A percentile compares a stretch with the other conserved stretches of the same genome.
These are phyloP conservation scores for Wickerhamiella nectarea DNA, from an alignment of 805 yeast genomes.

Conservation along the genomic window DNA sequence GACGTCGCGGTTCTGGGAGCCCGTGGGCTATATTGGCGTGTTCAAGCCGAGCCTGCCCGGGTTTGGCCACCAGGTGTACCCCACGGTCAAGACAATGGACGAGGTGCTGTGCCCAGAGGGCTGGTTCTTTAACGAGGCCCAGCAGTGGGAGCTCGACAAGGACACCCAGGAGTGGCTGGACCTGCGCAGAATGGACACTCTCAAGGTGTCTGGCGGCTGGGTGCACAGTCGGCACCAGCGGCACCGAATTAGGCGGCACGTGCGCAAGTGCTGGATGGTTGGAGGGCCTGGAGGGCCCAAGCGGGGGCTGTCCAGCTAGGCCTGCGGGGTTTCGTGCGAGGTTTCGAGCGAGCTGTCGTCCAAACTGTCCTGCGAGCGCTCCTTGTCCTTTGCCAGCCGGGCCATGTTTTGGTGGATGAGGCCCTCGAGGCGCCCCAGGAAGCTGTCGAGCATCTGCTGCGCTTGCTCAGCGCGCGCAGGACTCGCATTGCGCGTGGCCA, in stretches of 20 bases:
- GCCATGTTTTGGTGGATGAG: constrained; percentile 4
- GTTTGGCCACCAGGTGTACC: constrained; percentile 33
- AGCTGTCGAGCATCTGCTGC: not conserved
- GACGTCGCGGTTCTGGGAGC: constrained; percentile 45
- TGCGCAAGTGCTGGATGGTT: constrained; percentile 3
- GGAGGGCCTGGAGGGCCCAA: too few species aligned
- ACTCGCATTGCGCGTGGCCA: constrained; percentile 5
- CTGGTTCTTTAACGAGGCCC: constrained; percentile 55
- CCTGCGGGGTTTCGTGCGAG: too few species aligned
- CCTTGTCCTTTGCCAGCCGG: not conserved
- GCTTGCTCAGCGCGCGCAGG: not conserved
- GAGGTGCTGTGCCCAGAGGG: constrained; percentile 53
- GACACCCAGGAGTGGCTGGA: constrained; percentile 40
- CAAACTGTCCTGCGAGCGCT: too few species aligned
- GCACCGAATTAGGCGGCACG: constrained; percentile 1
- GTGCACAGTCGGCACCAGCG: constrained; percentile 23
- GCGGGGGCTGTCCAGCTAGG: too few species aligned
- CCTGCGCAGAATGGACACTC: constrained; percentile 30
- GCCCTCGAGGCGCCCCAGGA: constrained; percentile 6
- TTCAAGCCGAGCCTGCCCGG: constrained; percentile 40
- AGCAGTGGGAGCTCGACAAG: constrained; percentile 52
- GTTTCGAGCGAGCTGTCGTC: too few species aligned
- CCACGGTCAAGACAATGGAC: constrained; percentile 42
- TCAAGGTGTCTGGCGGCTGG: constrained; percentile 26
- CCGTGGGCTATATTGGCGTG: constrained; percentile 41